These are phyloP conservation scores for Moesziomyces sp. DNA, from an alignment of 1,284 basidiomycete species.

Conservation along the genomic window DNA sequence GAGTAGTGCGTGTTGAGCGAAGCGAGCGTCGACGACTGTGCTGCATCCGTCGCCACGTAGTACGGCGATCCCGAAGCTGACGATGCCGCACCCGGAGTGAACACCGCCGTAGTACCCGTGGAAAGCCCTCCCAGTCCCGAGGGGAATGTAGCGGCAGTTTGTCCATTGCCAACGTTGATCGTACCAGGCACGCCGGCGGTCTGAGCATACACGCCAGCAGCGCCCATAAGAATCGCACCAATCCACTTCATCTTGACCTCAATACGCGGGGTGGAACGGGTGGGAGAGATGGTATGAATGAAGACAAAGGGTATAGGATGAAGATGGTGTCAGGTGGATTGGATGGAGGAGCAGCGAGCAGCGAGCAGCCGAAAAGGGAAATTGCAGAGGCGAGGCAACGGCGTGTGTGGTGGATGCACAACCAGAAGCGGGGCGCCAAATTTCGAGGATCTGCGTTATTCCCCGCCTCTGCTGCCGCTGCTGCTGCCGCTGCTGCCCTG, in stretches of 20 bases:
- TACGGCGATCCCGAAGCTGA: conserved; percentile 14
- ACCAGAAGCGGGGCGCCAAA: no score
- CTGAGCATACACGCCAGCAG: conserved; percentile 10
- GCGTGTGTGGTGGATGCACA: no score
- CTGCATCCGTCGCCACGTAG: conserved; percentile 39
- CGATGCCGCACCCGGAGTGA: conserved; percentile 31
- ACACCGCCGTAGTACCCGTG: conserved; percentile 14
- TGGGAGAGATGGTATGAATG: no score
- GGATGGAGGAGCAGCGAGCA: no score
- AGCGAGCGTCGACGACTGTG: conserved; percentile 21
- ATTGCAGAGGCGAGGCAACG: no score
- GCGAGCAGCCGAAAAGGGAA: no score
- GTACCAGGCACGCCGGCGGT: conserved; percentile 34
- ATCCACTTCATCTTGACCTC: conserved; percentile 11
- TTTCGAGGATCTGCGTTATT: no score
- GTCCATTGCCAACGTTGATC: conserved; percentile 41
- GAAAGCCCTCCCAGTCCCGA: conserved; percentile 26
- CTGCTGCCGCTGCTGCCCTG: no score
- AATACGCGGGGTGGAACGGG: no score
- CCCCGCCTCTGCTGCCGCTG: no score
- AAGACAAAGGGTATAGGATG: no score
- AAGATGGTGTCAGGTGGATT: no score
- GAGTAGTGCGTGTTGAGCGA: conserved; percentile 40
- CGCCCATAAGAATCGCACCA: neutral
- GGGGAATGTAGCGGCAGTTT: conserved; percentile 27